These are phyloP conservation scores for Wickerhamiella slavikovae DNA, from an alignment of 805 yeast genomes.

Conservation along the genomic window DNA sequence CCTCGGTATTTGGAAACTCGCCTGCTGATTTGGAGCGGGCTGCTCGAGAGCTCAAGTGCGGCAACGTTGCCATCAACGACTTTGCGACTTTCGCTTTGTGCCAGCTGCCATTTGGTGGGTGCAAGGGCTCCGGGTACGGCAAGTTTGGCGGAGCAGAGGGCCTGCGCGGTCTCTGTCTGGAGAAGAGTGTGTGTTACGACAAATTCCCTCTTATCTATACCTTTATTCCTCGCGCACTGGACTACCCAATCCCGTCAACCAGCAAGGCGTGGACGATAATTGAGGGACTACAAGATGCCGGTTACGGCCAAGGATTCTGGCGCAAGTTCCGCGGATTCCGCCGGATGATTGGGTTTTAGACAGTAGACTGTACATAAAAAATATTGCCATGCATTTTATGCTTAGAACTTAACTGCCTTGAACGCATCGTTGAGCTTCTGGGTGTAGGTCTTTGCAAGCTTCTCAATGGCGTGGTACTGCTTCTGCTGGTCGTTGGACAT, in stretches of 20 bases:
- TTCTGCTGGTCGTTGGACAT: conserved; percentile 24
- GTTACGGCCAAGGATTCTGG: conserved; percentile 53
- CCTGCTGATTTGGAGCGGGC: conserved; percentile 37
- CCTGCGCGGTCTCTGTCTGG: conserved; percentile 66
- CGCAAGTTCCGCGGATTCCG: conserved; percentile 35
- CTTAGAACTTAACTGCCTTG: conserved; percentile 15
- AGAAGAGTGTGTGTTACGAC: conserved; percentile 77
- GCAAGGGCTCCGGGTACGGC: conserved; percentile 84
- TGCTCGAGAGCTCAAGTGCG: conserved; percentile 47
- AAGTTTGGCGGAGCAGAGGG: conserved; percentile 98
- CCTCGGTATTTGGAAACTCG: conserved; percentile 64
- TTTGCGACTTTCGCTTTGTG: conserved; percentile 93
- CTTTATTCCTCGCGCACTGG: conserved; percentile 76
- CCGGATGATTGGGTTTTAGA: conserved; percentile 19
- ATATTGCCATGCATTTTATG: background rate
- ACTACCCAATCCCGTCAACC: conserved; percentile 73
- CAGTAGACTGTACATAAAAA: background rate
- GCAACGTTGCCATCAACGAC: conserved; percentile 92
- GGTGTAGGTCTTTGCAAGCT: conserved; percentile 41
- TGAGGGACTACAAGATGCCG: conserved; percentile 57
- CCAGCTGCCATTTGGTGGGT: conserved; percentile 95
- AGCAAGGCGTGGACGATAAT: conserved; percentile 81
- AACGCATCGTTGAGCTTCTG: conserved; percentile 35
- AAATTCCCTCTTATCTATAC: conserved; percentile 48
- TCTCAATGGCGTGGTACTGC: conserved; percentile 41